phyloP scores from a whole-genome alignment of 306 rosid genomes.

The Psophocarpus tetragonolobus region DNA sequence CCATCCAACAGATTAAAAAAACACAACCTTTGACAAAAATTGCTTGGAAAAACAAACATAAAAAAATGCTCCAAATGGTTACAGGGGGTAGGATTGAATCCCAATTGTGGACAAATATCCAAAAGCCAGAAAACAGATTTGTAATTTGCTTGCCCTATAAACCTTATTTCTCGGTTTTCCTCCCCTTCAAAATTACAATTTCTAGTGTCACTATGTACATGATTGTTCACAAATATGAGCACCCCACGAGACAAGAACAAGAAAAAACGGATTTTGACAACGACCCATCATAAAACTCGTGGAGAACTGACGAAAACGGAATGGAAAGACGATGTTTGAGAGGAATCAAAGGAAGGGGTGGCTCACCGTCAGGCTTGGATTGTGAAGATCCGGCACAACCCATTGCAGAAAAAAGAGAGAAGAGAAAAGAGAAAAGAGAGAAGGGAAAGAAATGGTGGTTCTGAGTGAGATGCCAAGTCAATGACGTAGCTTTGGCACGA shows the following conservation, averaged over 20 bases:
- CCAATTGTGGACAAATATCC: constrained; percentile 10
- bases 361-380: constrained; percentile 77
- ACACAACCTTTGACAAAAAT: not conserved
- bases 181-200: not conserved
- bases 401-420: constrained; percentile 47
- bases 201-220: not conserved
- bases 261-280: constrained; percentile 10
- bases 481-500: constrained; percentile 24
- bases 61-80: not conserved
- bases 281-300: not conserved
- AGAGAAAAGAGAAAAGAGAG: not conserved
- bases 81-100: not conserved
- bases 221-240: not conserved
- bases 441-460: not conserved
- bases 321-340: constrained; percentile 26
- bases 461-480: constrained; percentile 27
- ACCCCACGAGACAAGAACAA: not conserved
- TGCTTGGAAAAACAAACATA: not conserved
- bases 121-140: not conserved
- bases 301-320: constrained; percentile 28
- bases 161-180: not conserved
- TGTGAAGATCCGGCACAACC: constrained; percentile 95
- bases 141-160: not conserved
- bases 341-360: constrained; percentile 16
- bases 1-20: constrained; percentile 2